Evolutionary conservation across 1,139 yeast genomes (phyloP).

Genomic region (Lodderomyces jiufengensis): DNA sequence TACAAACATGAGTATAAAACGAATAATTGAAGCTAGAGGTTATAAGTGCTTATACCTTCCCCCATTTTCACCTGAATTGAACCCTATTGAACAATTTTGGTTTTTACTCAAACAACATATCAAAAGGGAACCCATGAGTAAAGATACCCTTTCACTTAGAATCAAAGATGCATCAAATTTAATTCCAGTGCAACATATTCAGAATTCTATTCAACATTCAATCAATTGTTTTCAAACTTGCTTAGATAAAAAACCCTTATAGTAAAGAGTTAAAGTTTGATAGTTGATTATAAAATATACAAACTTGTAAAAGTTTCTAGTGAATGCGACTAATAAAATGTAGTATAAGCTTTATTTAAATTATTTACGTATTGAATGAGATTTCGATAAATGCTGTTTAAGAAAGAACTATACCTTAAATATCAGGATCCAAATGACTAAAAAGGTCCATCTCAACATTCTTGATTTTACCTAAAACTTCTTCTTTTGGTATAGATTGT

Average conservation of each 20-base stretch:
- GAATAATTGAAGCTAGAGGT: constrained; percentile 11
- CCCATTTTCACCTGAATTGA: constrained; percentile 13
- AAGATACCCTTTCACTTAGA: background rate
- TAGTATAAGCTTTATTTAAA: too few species aligned
- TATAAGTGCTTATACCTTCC: constrained; percentile 12
- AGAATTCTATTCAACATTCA: background rate
- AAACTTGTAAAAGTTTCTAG: too few species aligned
- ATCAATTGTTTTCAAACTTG: background rate
- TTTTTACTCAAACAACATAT: constrained; percentile 8
- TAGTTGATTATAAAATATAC: too few species aligned
- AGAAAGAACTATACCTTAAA: too few species aligned
- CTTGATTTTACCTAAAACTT: too few species aligned
- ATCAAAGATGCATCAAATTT: background rate
- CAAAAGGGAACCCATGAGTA: background rate
- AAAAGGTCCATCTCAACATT: too few species aligned
- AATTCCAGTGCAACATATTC: background rate
- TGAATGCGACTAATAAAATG: too few species aligned
- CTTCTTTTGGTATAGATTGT: too few species aligned
- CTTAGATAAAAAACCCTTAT: background rate
- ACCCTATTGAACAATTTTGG: constrained; percentile 15
- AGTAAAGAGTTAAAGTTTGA: too few species aligned
- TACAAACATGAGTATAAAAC: constrained; percentile 10
- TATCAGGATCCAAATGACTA: too few species aligned
- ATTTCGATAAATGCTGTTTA: too few species aligned
- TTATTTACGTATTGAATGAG: too few species aligned